Percentiles rank a stretch among this genome's conserved stretches.
Conservation (phyloP, 2,329 filamentous ascomycete genomes). For the Phaeophleospora eucalypticola region DNA sequence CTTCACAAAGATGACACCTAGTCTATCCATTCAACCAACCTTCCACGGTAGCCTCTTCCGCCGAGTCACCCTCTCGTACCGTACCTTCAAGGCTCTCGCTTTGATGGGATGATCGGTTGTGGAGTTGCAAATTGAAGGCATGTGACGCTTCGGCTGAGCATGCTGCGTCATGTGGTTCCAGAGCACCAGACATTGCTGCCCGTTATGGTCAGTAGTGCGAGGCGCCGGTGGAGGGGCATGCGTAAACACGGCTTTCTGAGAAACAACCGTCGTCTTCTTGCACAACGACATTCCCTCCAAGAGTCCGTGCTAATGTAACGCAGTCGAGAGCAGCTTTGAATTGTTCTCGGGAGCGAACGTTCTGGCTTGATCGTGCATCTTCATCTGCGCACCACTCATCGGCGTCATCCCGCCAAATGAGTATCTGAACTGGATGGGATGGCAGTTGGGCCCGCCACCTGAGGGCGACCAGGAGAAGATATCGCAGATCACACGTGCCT, state of each 20-base stretch:
- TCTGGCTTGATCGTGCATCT: neutral
- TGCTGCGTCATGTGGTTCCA: conserved; percentile 32
- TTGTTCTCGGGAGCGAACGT: too few relatives aligned
- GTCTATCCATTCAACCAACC: conserved; percentile 41
- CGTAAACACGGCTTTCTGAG: conserved; percentile 39
- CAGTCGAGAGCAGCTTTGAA: too few relatives aligned
- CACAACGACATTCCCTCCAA: too few relatives aligned
- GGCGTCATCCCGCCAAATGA: neutral
- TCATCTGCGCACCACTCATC: conserved; percentile 4
- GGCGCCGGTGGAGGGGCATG: conserved; percentile 37
- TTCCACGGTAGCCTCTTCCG: conserved; percentile 29
- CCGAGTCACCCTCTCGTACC: conserved; percentile 37
- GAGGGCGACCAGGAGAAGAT: conserved; percentile 4
- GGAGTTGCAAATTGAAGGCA: conserved; percentile 32
- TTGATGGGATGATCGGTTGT: conserved; percentile 37
- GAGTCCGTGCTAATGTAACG: too few relatives aligned
- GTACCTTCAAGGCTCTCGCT: conserved; percentile 28
- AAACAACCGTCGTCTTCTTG: too few relatives aligned
- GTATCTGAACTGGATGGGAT: conserved; percentile 2
- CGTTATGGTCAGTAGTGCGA: conserved; percentile 34
- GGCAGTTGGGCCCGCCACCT: conserved; percentile 5
- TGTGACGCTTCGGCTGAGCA: conserved; percentile 19
- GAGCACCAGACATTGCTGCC: conserved; percentile 29
- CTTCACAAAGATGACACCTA: conserved; percentile 35
- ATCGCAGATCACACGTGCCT: conserved; percentile 10